A percentile compares a stretch with the other conserved stretches of the same genome.
Conservation (phyloP, 2,329 filamentous ascomycete species). For the Volutella citrinella region DNA sequence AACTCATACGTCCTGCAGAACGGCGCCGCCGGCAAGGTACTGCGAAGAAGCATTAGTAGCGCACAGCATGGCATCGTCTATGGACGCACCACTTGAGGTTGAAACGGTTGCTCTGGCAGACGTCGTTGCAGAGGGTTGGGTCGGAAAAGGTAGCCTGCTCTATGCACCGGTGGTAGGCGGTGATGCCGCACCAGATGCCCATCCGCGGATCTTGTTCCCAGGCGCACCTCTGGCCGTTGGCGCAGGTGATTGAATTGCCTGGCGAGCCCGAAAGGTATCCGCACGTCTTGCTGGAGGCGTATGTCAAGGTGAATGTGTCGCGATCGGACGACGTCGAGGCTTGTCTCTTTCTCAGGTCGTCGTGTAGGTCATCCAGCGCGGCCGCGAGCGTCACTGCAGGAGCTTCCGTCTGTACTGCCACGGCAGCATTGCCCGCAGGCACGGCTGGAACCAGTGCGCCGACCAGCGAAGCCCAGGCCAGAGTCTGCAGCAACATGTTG, state of each 20-base stretch:
- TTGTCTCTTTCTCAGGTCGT: too few relatives aligned
- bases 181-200: slow-evolving; percentile 8
- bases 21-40: slow-evolving; percentile 9
- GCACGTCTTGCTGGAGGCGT: slow-evolving; percentile 11
- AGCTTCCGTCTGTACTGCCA: too few relatives aligned
- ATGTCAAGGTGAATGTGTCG: slow-evolving; percentile 10
- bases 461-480: too few relatives aligned
- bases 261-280: slow-evolving; percentile 13
- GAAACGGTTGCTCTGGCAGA: slow-evolving; percentile 14
- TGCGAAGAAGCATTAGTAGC: not conserved
- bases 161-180: slow-evolving; percentile 1
- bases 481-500: too few relatives aligned
- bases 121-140: slow-evolving; percentile 10
- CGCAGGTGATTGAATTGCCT: slow-evolving; percentile 14
- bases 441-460: too few relatives aligned
- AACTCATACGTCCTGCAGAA: slow-evolving; percentile 15
- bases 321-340: too few relatives aligned
- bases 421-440: too few relatives aligned
- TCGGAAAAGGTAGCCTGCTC: not conserved
- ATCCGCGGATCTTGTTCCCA: slow-evolving; percentile 7
- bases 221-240: slow-evolving; percentile 4
- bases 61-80: too few relatives aligned
- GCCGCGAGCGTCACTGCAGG: too few relatives aligned
- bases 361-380: too few relatives aligned
- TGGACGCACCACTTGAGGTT: slow-evolving; percentile 17